These are phyloP conservation scores for Aspergillus fijiensis DNA, from an alignment of 2,329 filamentous ascomycete genomes.

Conservation along the genomic window DNA sequence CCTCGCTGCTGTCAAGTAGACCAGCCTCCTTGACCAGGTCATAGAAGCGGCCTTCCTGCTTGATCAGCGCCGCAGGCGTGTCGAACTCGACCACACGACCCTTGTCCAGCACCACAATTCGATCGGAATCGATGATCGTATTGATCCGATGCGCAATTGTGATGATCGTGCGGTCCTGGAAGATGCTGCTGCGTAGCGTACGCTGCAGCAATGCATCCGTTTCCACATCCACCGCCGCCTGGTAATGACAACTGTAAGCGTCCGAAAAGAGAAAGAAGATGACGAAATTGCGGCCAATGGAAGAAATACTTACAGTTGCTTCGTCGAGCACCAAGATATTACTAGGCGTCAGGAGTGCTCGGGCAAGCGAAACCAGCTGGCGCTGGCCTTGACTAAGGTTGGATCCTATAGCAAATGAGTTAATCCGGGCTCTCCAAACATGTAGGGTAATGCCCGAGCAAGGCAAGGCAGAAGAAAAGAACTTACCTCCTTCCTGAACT, in stretches of 20 bases:
- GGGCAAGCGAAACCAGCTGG: conserved; percentile 88
- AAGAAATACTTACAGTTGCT: conserved; percentile 66
- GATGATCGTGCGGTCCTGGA: conserved; percentile 92
- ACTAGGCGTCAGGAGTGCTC: conserved; percentile 88
- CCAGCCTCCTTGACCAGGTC: conserved; percentile 89
- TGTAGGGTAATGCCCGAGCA: neutral
- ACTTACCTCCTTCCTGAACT: conserved; percentile 88
- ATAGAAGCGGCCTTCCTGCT: conserved; percentile 77
- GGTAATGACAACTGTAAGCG: conserved; percentile 21
- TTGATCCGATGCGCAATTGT: conserved; percentile 98
- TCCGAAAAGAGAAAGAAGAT: neutral
- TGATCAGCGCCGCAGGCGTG: conserved; percentile 74
- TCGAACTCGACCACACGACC: conserved; percentile 92
- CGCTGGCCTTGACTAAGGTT: conserved; percentile 95
- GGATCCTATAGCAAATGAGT: conserved; percentile 61
- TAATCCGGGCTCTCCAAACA: conserved; percentile 5
- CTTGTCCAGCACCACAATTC: conserved; percentile 89
- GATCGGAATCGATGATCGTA: conserved; percentile 85
- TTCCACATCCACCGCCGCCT: conserved; percentile 69
- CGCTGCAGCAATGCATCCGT: conserved; percentile 65
- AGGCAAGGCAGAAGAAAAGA: conserved; percentile 5
- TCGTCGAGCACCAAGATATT: conserved; percentile 97
- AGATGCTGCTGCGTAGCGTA: conserved; percentile 64
- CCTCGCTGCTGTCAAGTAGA: conserved; percentile 55
- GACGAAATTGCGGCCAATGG: neutral